Base-by-base conservation (phyloP, 371 early-diverging fungal species). In the Funneliformis caledonium region DNA sequence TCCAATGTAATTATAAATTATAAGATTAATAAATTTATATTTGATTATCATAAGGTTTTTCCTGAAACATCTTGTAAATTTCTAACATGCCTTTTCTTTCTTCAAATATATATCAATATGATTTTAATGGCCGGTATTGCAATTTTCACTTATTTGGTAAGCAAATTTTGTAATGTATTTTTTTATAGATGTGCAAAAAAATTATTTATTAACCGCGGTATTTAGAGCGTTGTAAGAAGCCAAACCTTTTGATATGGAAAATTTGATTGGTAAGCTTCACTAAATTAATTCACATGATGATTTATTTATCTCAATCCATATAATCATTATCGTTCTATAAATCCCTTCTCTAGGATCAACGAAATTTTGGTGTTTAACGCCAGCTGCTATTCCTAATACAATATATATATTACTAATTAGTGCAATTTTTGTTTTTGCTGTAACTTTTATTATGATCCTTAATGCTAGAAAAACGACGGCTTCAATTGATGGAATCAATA, bases 201-300 rank as follows among this genome's bases (percentile, higher is more conserved):
- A n/a, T n/a, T n/a, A 37, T 0, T 68, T 6, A 42, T 11, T 8
- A 68, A 7, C 19, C 8, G 37, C 14, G n/a, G n/a, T n/a, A n/a
- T n/a, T 33, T 5, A 69, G 69, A 37, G 69, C 42, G 43, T 69
- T 37, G n/a, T 45, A 19, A 69, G n/a, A 69, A 9, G 37, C 45
- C 42, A 69, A 69, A 31, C 33, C 8, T 19, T 31, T 14, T 7
- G 16, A 5, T n/a, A 45, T 42, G 69, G 69, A 37, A 43, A 33
- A 7, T 69, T 45, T 69, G 69, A 69, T 69, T 69, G 69, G 69
- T 69, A 69, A 69, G 7, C 4, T n/a, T n/a, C n/a, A n/a, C n/a
- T n/a, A n/a, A n/a, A n/a, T n/a, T n/a, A n/a, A n/a, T n/a, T n/a
- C n/a, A n/a, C n/a, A n/a, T n/a, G n/a, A n/a, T n/a, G n/a, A n/a